Percentiles rank a stretch among this genome's conserved stretches.
Evolutionary conservation across 2,329 filamentous ascomycete species (phyloP).

Genomic region (Helotiales sp.): DNA sequence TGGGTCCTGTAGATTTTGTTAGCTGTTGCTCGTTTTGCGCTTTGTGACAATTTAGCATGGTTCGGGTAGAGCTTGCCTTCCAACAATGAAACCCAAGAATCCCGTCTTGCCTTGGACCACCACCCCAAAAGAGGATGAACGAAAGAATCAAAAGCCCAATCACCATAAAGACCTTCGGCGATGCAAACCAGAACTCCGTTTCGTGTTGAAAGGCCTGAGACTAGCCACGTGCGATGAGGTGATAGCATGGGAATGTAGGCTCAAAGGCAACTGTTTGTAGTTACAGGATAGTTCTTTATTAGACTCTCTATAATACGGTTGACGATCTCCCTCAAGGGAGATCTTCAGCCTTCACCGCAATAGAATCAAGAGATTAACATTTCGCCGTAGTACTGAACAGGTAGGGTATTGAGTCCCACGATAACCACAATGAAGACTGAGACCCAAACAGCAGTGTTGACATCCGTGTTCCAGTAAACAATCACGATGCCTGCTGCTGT

Average conservation of each 20-base stretch:
- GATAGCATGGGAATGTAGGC: no score
- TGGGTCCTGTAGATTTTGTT: conserved; percentile 41
- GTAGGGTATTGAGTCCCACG: conserved; percentile 48
- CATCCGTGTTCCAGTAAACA: conserved; percentile 48
- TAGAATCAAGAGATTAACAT: no score
- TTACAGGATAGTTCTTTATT: no score
- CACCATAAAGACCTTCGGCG: conserved; percentile 43
- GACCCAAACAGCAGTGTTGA: conserved; percentile 50
- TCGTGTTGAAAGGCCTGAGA: no score
- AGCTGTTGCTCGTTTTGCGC: background rate
- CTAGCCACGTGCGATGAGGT: no score
- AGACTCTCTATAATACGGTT: no score
- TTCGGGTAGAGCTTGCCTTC: conserved; percentile 37
- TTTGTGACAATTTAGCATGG: background rate
- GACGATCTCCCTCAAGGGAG: no score
- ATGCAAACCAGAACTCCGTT: conserved; percentile 58
- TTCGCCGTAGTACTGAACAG: conserved; percentile 63
- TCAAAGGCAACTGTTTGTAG: no score
- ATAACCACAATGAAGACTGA: conserved; percentile 48
- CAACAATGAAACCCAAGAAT: conserved; percentile 53
- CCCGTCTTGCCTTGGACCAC: conserved; percentile 41
- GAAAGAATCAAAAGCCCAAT: conserved; percentile 41
- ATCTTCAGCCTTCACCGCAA: no score
- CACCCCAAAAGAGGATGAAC: conserved; percentile 45
- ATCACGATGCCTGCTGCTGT: conserved; percentile 50